phyloP scores from a whole-genome alignment of 1,284 basidiomycete genomes.

The Ganoderma sp. region DNA sequence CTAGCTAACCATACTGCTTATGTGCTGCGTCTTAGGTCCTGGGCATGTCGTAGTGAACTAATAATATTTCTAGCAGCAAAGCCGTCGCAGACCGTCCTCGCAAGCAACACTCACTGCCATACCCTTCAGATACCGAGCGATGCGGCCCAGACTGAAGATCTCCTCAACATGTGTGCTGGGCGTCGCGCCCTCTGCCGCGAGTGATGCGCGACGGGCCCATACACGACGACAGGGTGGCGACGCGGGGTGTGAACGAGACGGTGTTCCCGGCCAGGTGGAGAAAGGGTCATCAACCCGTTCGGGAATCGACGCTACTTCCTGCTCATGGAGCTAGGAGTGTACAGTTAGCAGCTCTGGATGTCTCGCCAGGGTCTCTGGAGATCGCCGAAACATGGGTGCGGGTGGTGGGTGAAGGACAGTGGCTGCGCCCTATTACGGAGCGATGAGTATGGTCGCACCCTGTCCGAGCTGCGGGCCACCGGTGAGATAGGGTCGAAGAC shows the following conservation, averaged over 20 bases:
- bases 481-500: background rate
- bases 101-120: background rate
- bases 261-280: conserved; percentile 71
- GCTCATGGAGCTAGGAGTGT: conserved; percentile 48
- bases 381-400: background rate
- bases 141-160: conserved; percentile 52
- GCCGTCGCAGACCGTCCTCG: background rate
- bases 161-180: conserved; percentile 52
- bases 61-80: background rate
- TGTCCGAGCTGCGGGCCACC: background rate
- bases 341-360: background rate
- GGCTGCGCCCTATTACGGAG: background rate
- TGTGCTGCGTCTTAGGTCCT: background rate
- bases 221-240: conserved; percentile 64
- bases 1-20: background rate
- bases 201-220: conserved; percentile 73
- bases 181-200: conserved; percentile 59
- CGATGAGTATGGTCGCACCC: background rate
- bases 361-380: background rate
- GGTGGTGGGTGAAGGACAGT: background rate
- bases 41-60: background rate
- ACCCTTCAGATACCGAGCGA: conserved; percentile 58
- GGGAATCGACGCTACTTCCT: conserved; percentile 64
- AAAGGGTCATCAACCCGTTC: conserved; percentile 64
- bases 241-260: conserved; percentile 67